Evolutionary conservation across 192 early-diverging fungal genomes (phyloP).

Genomic region (Coemansia sp.): DNA sequence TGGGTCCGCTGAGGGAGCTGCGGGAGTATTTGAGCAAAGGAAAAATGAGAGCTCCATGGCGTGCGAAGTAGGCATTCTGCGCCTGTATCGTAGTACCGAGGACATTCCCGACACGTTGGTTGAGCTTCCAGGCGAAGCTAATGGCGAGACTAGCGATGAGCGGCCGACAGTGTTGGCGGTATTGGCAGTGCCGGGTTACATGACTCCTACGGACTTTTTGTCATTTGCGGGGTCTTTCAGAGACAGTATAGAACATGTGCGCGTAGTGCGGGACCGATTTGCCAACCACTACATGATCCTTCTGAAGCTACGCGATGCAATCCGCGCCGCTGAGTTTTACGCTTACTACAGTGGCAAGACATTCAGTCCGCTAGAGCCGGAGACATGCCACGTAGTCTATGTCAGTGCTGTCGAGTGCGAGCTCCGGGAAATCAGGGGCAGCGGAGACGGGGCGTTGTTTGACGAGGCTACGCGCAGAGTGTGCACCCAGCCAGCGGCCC

Average conservation of each 20-base stretch:
- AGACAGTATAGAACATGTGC: constrained; percentile 70
- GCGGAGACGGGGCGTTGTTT: not conserved
- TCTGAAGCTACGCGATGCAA: constrained; percentile 67
- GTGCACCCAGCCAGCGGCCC: constrained; percentile 9
- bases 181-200: constrained; percentile 84
- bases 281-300: constrained; percentile 90
- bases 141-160: not conserved
- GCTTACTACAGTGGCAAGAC: constrained; percentile 76
- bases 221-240: constrained; percentile 73
- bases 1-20: not conserved
- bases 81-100: constrained; percentile 22
- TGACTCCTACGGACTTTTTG: constrained; percentile 88
- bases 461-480: constrained; percentile 3
- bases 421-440: constrained; percentile 46
- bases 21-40: constrained; percentile 12
- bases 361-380: constrained; percentile 86
- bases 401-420: constrained; percentile 70
- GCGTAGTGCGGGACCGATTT: constrained; percentile 73
- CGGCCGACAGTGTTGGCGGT: constrained; percentile 59
- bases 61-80: constrained; percentile 20
- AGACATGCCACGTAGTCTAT: constrained; percentile 80
- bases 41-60: constrained; percentile 3
- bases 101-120: not conserved
- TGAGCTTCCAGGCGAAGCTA: not conserved
- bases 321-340: constrained; percentile 67